Base-by-base conservation (phyloP, 2,329 filamentous ascomycete species). In the Fusarium nurragi region DNA sequence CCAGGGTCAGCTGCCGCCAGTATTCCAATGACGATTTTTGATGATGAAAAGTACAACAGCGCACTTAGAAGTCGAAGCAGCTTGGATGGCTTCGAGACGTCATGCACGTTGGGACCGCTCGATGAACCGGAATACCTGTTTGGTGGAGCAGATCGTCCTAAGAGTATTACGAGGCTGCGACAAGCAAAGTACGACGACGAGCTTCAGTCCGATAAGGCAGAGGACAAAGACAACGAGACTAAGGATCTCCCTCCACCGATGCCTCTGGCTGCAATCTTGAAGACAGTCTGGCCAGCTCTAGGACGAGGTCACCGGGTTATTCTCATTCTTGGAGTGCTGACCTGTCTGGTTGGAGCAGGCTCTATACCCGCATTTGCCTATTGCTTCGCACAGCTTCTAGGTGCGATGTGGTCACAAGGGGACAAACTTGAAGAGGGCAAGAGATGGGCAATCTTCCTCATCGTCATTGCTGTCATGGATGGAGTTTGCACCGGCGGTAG, bases 361-460 rank as follows among this genome's bases (percentile, higher is more conserved):
- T 83, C 86, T 23, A 91, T 90, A 0, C 91, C 93, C 0, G 79
- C 86, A 0, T 97, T 97, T 69, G 90, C 92, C 0, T 93, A 85
- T 73, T 81, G 90, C 10, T 88, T 97, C 47, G 86, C 92, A 0
- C 86, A 89, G 54, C 83, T 97, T 0, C 83, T 97, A 1, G 78
- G 81, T 3, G 88, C 88, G 0, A 92, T 95, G 73, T 92, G 90
- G 76, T 75, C 84, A 0, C 71, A 81, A 0, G 75, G 76, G 0
- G 77, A 83, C 46, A 83, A 84, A 47, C 74, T 79, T 7, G 77
- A 80, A 1, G 74, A 79, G 10, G 86, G 89, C 0, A 80, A 84
- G 34, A 84, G 77, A 53, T 97, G 92, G 86, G 89, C 92, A 0
- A 76, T 93, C 14, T 80, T 82, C 2, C 87, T 97, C 6, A 77